Conservation (phyloP, 1,139 yeast genomes). For the Protomyces macrosporus region DNA sequence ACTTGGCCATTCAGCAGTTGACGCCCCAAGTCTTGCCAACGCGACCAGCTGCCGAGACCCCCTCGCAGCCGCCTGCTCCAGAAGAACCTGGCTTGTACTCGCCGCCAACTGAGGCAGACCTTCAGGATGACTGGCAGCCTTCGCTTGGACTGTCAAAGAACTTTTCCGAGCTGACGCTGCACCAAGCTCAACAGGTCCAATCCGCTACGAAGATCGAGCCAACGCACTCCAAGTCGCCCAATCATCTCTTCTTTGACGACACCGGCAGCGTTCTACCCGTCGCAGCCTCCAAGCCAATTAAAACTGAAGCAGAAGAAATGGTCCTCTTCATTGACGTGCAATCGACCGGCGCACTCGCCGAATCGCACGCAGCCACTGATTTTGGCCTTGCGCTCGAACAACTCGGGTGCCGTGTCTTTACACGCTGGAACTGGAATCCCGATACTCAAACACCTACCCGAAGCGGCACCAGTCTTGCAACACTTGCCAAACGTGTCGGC, state of each 20-base stretch:
- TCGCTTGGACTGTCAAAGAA: neutral
- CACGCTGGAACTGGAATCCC: conserved; percentile 27
- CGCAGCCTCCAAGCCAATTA: neutral
- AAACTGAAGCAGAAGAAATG: neutral
- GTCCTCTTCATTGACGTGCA: neutral
- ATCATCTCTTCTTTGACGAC: neutral
- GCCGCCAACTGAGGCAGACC: neutral
- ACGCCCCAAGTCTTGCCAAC: neutral
- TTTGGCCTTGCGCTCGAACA: neutral
- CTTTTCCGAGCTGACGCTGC: neutral
- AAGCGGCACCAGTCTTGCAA: neutral
- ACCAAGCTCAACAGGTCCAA: neutral
- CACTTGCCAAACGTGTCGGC: neutral
- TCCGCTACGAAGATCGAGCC: neutral
- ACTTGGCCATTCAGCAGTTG: neutral
- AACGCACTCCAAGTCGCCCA: neutral
- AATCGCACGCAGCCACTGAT: neutral
- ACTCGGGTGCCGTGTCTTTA: neutral
- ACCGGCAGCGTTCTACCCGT: neutral
- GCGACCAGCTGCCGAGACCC: neutral
- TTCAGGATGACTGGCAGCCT: neutral
- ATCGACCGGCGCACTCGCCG: neutral
- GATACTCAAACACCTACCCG: conserved; percentile 16
- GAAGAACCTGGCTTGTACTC: neutral
- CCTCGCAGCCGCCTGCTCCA: neutral